Evolutionary conservation across 306 rosid genomes (phyloP), one percentile per base, ranked within the genome.

Genomic region (Glycine soja): DNA sequence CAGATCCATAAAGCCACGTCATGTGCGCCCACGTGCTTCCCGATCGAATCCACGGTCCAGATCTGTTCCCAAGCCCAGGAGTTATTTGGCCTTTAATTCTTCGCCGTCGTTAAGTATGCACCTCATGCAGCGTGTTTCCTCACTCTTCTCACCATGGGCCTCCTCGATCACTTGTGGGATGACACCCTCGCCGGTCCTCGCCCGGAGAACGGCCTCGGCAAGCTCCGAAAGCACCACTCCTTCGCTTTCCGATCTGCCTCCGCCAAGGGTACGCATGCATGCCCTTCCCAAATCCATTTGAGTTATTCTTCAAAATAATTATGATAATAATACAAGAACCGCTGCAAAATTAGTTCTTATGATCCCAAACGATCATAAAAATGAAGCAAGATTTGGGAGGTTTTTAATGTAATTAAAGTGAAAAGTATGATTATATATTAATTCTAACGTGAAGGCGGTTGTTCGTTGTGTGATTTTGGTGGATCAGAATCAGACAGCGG

Each of bases 101-200:
- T 56, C 4, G 5, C 57, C 79, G 70, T 84, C 24, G 34, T 78
- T 94, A 92, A 89, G 89, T 92, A 79, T 68, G 72, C 1, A 8
- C 56, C 58, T 12, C 74, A n/a, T 52, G 71, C 57, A 10, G 1
- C 63, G 0, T 7, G 8, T 8, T 62, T 8, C 43, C 36, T 0
- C 47, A 36, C 43, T 11, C 38, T 68, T 34, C 30, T 34, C 40
- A 15, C 12, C 67, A 95, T 95, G 99, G 88, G 96, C 58, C 84
- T 95, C 10, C 97, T 95, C 8, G 99, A 95, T 74, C 97, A 95
- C 80, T 91, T 95, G 50, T 95, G 99, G 99, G 99, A 95, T 61
- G 98, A 93, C 78, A 95, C 99, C 78, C 87, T 95, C 2, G 99
- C 98, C 58, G 99, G 99, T 0, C 99, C 99, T 24, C 79, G 36